Conservation (phyloP, 345 rosid genomes). For the Theobroma cacao region DNA sequence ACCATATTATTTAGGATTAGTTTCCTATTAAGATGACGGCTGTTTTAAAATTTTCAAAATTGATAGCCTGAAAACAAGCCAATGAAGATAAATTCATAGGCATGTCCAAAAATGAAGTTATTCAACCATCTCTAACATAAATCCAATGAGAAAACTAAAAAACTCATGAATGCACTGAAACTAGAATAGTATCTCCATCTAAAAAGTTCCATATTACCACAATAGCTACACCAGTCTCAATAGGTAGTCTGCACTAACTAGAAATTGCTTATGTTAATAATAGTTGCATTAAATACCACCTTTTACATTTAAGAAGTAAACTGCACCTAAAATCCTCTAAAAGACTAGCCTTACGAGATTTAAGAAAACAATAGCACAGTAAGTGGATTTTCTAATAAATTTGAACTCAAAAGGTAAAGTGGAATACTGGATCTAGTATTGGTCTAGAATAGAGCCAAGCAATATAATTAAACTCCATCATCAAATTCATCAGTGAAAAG, state of each 20-base stretch:
- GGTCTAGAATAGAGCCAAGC: neutral
- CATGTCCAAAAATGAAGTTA: neutral
- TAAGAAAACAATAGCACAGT: neutral
- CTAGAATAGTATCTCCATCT: neutral
- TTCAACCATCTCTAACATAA: neutral
- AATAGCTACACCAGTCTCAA: neutral
- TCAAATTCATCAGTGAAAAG: neutral
- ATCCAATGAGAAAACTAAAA: neutral
- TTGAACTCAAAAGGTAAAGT: neutral
- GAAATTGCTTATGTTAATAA: neutral
- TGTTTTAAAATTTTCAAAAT: neutral
- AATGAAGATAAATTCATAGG: neutral
- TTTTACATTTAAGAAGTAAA: neutral
- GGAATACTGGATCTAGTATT: neutral
- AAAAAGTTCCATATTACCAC: neutral
- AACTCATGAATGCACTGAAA: neutral
- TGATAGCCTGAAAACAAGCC: neutral
- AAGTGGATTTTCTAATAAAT: neutral
- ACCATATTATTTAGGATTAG: neutral
- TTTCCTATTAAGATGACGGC: neutral
- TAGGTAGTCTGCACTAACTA: neutral
- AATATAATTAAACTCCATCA: neutral
- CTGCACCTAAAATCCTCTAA: neutral
- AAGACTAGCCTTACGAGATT: neutral
- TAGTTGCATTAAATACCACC: neutral